Base-by-base conservation (phyloP, 2,329 filamentous ascomycete species). In the Blastomyces emzantsi region DNA sequence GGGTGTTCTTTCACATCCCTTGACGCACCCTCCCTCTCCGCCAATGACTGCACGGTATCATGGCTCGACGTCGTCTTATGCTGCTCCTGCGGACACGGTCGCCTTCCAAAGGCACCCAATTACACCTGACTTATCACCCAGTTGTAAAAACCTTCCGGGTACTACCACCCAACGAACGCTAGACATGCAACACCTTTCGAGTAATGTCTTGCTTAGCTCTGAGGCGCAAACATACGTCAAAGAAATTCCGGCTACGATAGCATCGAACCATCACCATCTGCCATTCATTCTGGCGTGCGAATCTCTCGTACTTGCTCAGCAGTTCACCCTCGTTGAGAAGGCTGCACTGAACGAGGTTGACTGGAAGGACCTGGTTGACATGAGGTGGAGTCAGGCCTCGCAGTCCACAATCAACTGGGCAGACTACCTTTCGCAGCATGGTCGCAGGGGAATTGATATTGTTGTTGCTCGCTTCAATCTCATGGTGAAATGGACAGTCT, bases 381-480 rank as follows among this genome's bases (percentile, higher is more conserved):
- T 87, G 75, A 81, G 79, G 65, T 87, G 85, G 85, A 83, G 82
- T 69, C 84, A 81, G 63, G 79, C 78, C 2, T 80, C 81, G 2
- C 79, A 80, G 7, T 74, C 77, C 28, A 78, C 82, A 22, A 74
- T 78, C 19, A 82, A 85, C 69, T 88, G 85, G 85, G 84, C 86
- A 3, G 80, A 85, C 61, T 87, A 85, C 69, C 78, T 87, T 25
- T 77, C 79, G 55, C 77, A 79, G 15, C 73, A 83, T 67, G 80
- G 82, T 54, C 81, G 79, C 25, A 80, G 78, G 58, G 85, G 85
- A 39, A 84, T 88, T 54, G 85, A 87, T 65, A 76, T 88, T 45
- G 85, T 87, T 65, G 85, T 86, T 60, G 83, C 85, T 30, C 83
- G 85, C 33, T 87, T 87, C 77, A 88, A 88, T 66, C 76, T 88